Conservation (phyloP, 371 early-diverging fungal genomes). For the Saksenaea vasiformis region DNA sequence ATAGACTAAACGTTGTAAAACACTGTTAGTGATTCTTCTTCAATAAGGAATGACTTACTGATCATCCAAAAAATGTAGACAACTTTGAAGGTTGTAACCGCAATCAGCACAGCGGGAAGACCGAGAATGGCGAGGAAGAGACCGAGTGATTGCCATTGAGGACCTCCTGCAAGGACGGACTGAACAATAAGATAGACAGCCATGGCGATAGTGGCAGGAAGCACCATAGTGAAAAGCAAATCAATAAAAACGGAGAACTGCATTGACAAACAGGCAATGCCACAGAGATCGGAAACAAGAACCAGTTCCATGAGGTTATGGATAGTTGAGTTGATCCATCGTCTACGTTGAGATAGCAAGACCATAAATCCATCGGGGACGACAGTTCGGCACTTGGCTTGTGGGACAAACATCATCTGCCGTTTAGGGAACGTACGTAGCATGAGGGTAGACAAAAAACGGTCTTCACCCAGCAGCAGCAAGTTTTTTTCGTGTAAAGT, state of each 20-base stretch:
- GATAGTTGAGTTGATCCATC: slow-evolving; percentile 93
- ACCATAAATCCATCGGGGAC: slow-evolving; percentile 84
- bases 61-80: slow-evolving; percentile 84
- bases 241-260: slow-evolving; percentile 86
- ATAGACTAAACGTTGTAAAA: slow-evolving; percentile 46
- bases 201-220: slow-evolving; percentile 84
- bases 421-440: slow-evolving; percentile 92
- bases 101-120: slow-evolving; percentile 85
- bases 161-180: slow-evolving; percentile 47
- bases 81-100: slow-evolving; percentile 80
- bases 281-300: slow-evolving; percentile 83
- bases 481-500: slow-evolving; percentile 97
- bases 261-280: slow-evolving; percentile 89
- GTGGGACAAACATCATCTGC: slow-evolving; percentile 92
- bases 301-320: slow-evolving; percentile 92
- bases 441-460: slow-evolving; percentile 94
- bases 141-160: slow-evolving; percentile 67
- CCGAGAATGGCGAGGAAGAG: slow-evolving; percentile 71
- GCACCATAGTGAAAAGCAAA: slow-evolving; percentile 79
- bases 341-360: slow-evolving; percentile 82
- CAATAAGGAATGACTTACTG: slow-evolving; percentile 35
- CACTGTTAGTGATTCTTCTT: too few relatives aligned
- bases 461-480: slow-evolving; percentile 94
- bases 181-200: slow-evolving; percentile 54
- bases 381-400: slow-evolving; percentile 82